Base-by-base conservation (phyloP, 148 eudicot genomes). In the Cornus suecica region DNA sequence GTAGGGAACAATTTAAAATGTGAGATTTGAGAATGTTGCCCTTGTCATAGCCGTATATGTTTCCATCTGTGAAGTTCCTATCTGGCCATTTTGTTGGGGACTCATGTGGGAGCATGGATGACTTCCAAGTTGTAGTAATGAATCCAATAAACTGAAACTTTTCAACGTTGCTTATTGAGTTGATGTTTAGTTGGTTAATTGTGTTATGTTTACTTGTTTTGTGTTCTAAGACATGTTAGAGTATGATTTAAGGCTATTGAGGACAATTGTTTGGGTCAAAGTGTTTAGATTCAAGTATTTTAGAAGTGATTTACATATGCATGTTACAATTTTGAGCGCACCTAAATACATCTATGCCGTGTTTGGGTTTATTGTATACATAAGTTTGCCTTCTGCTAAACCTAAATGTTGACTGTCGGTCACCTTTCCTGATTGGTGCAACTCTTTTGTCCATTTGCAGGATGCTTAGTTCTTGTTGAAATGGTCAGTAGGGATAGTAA, bases 381-480 rank as follows among this genome's bases (percentile, higher is more conserved):
- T 10, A 58, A 10, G 24, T 51, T 6, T 28, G 64, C 9, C 66
- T 25, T 14, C 29, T 65, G 51, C 31, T 1, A 13, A 23, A 26
- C 18, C 67, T 30, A 30, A 30, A 34, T 76, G 52, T 10, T 31
- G 26, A 68, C 32, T 54, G 41, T 29, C 2, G 8, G 9, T 76
- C 16, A n/a, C 27, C 13, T 62, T 77, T 27, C 29, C 72, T 34
- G 29, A 66, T 76, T 56, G 65, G 66, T 24, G 31, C 45, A 76
- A 69, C 65, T 31, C 58, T 76, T 71, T 26, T 5, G 72, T 65
- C 2, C 52, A 58, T 67, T 77, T 82, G 81, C 89, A 87, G 97
- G 87, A 60, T 78, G 66, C 75, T 80, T 65, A 32, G 56, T 81
- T 41, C 73, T 73, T 86, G 77, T 71, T 87, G 89, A 87, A 80